Evolutionary conservation across 345 rosid genomes (phyloP), one percentile per base, ranked within the genome.

Genomic region (Melaleuca quinquenervia): DNA sequence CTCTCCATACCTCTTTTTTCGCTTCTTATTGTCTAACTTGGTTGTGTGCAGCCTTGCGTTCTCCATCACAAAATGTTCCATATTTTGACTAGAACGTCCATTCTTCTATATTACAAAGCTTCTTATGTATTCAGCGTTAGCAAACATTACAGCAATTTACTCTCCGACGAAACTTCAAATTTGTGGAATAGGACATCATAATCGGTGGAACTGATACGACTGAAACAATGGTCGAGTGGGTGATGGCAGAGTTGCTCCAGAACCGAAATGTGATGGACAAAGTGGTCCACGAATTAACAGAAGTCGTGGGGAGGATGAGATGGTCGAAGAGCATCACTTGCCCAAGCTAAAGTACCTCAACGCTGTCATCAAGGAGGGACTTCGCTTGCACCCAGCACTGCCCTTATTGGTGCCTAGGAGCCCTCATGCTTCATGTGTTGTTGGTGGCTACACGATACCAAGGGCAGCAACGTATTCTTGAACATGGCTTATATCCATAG

Each of bases 221-320:
- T 11, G 76, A 91, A 4, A 92, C 93, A 5, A 88, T 86, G 83
- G 50, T 90, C 0, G 96, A 92, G 52, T 94, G 92, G 89, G 87
- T 89, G 22, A 91, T 94, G 94, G 85, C 94, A 1, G 91, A 90
- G 84, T 53, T 94, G 6, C 51, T 91, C 32, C 83, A 86, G 16
- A 88, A 91, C 50, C 89, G 86, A 2, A 87, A 87, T 48, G 87
- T 89, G 27, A 82, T 87, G 76, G 32, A 32, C 45, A 64, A 64
- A 64, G 76, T 64, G 29, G 76, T 64, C 45, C 76, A 64, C 2
- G 76, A 32, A 64, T 64, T 64, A 44, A 64, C 76, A 16, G 76
- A 64, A 64, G 44, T 32, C 1, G 45, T 64, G 45, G 45, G 22
- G 41, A 64, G 1, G 45, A 64, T 64, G 76, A 32, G 45, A 64